A percentile compares a stretch with the other conserved stretches of the same genome.
Evolutionary conservation across 2,329 filamentous ascomycete genomes (phyloP).

Genomic region (Xylariaceae sp.): DNA sequence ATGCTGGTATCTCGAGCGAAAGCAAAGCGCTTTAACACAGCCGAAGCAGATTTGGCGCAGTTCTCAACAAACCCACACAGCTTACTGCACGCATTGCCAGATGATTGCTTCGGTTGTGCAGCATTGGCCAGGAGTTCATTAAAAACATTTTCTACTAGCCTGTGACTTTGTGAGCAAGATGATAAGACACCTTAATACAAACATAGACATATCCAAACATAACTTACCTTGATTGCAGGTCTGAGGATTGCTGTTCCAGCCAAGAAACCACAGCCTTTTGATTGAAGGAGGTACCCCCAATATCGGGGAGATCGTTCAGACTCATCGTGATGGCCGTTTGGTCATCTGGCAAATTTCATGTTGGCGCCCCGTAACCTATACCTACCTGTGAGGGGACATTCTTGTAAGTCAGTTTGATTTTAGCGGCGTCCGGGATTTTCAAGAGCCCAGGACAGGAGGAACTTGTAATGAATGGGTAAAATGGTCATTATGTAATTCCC

Average conservation of each 20-base stretch:
- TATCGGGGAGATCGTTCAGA: constrained; percentile 20
- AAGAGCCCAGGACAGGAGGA: background rate
- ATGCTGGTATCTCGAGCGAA: constrained; percentile 47
- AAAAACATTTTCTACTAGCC: constrained; percentile 42
- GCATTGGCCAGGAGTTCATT: constrained; percentile 46
- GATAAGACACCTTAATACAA: background rate
- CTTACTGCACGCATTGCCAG: constrained; percentile 55
- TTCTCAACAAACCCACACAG: constrained; percentile 61
- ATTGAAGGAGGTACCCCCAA: constrained; percentile 31
- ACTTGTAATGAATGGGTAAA: background rate
- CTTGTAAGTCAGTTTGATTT: background rate
- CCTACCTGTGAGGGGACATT: background rate
- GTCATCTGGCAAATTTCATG: background rate
- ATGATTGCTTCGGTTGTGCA: constrained; percentile 51
- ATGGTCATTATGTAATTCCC: background rate
- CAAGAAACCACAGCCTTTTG: constrained; percentile 32
- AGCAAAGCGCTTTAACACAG: constrained; percentile 44
- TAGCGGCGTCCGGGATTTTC: constrained; percentile 9
- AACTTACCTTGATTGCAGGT: constrained; percentile 31
- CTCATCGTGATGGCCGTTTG: constrained; percentile 15
- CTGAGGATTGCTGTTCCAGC: constrained; percentile 30
- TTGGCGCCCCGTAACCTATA: background rate
- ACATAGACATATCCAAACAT: constrained; percentile 15
- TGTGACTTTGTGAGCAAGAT: constrained; percentile 21
- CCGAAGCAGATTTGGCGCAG: constrained; percentile 47